A percentile compares a stretch with the other conserved stretches of the same genome.
phyloP scores from a whole-genome alignment of 768 basidiomycete species.

The Agaricus subrufescens region DNA sequence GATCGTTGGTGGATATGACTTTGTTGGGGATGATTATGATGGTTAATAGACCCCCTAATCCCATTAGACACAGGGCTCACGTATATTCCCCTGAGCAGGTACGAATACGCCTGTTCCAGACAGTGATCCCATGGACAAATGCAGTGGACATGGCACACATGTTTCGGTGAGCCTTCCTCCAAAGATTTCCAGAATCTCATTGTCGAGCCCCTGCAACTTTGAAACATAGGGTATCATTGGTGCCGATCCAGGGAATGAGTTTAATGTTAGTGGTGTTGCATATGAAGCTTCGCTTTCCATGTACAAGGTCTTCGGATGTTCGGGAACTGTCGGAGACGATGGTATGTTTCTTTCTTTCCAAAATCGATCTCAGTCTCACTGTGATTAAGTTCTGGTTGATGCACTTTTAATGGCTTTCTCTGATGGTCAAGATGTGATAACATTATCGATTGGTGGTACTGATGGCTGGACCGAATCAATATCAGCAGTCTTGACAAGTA shows the following conservation, averaged over 20 bases:
- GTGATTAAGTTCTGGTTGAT: constrained; percentile 32
- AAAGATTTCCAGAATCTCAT: neutral
- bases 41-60: constrained; percentile 22
- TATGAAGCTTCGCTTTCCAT: constrained; percentile 49
- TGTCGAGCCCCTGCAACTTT: neutral
- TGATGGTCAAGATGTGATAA: constrained; percentile 59
- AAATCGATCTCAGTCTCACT: neutral
- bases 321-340: constrained; percentile 44
- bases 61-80: neutral
- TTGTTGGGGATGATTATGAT: constrained; percentile 51
- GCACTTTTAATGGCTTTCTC: constrained; percentile 45
- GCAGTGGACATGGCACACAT: constrained; percentile 50
- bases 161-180: constrained; percentile 35
- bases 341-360: constrained; percentile 28
- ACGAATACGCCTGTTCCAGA: constrained; percentile 46
- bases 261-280: constrained; percentile 69
- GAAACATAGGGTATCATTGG: constrained; percentile 50
- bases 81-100: constrained; percentile 18
- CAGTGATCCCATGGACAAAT: constrained; percentile 49
- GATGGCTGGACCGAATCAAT: constrained; percentile 62
- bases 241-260: constrained; percentile 52
- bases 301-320: constrained; percentile 62
- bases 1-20: constrained; percentile 49
- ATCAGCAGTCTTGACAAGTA: constrained; percentile 49
- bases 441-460: constrained; percentile 58